phyloP scores from a whole-genome alignment of 768 basidiomycete species.

The Porphyrellus cyaneotinctus region DNA sequence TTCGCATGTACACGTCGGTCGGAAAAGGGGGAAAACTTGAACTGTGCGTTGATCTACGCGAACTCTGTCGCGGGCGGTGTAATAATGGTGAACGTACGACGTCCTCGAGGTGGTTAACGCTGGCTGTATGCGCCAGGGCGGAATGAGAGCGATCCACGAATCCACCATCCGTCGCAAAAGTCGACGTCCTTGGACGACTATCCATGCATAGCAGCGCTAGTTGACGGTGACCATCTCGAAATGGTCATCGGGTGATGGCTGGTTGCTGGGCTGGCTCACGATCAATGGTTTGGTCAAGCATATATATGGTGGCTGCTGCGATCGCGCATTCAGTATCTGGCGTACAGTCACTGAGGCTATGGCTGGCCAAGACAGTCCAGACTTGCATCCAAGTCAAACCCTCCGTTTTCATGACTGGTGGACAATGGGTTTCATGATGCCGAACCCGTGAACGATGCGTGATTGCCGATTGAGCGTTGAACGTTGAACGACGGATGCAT shows the following conservation, averaged over 20 bases:
- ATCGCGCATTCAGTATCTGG: too few relatives aligned
- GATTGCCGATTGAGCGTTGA: too few relatives aligned
- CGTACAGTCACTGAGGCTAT: too few relatives aligned
- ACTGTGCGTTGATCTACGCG: neutral
- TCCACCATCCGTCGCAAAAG: too few relatives aligned
- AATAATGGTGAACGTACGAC: neutral
- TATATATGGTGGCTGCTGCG: conserved; percentile 29
- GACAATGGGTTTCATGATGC: too few relatives aligned
- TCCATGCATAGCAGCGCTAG: neutral
- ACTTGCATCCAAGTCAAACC: too few relatives aligned
- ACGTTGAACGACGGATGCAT: too few relatives aligned
- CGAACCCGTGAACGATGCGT: too few relatives aligned
- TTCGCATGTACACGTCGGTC: neutral
- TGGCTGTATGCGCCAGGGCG: neutral
- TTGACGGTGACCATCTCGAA: neutral
- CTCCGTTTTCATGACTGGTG: too few relatives aligned
- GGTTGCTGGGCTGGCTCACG: neutral
- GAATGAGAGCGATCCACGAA: too few relatives aligned
- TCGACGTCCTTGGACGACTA: neutral
- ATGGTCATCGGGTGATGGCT: neutral
- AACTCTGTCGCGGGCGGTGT: neutral
- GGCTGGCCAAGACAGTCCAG: too few relatives aligned
- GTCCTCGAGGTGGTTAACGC: neutral
- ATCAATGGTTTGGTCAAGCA: neutral
- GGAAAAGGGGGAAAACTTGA: neutral